Evolutionary conservation across 2,329 filamentous ascomycete genomes (phyloP).

Genomic region (Didymosphaeria variabile): DNA sequence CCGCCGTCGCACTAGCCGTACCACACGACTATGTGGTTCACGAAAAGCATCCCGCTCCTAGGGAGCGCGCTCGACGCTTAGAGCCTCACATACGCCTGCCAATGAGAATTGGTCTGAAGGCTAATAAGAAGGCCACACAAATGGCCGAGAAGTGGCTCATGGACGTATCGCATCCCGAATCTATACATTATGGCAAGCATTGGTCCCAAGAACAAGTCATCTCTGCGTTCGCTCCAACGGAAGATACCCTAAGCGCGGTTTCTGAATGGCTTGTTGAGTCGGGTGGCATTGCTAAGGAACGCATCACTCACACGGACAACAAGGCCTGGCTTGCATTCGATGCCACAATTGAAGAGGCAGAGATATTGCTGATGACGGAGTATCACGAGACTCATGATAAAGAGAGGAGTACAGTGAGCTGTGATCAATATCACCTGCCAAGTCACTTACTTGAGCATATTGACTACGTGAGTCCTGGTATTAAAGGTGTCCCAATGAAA

Average conservation of each 20-base stretch:
- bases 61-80: conserved; percentile 30
- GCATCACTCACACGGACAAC: conserved; percentile 16
- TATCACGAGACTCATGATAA: conserved; percentile 50
- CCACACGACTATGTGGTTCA: conserved; percentile 34
- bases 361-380: conserved; percentile 50
- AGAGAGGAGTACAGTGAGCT: conserved; percentile 48
- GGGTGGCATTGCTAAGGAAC: conserved; percentile 25
- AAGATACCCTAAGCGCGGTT: conserved; percentile 30
- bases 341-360: conserved; percentile 48
- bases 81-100: conserved; percentile 32
- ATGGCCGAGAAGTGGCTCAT: conserved; percentile 29
- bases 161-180: conserved; percentile 38
- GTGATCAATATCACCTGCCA: conserved; percentile 51
- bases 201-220: conserved; percentile 38
- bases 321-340: conserved; percentile 48
- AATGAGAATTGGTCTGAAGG: conserved; percentile 35
- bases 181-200: conserved; percentile 38
- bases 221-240: conserved; percentile 35
- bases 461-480: conserved; percentile 46
- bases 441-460: conserved; percentile 33
- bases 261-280: conserved; percentile 33
- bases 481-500: not conserved
- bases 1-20: conserved; percentile 16
- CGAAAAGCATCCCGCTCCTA: conserved; percentile 36
- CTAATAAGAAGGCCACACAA: conserved; percentile 26